phyloP scores from a whole-genome alignment of 2,329 filamentous ascomycete genomes.

The Hymenoscyphus infarciens region DNA sequence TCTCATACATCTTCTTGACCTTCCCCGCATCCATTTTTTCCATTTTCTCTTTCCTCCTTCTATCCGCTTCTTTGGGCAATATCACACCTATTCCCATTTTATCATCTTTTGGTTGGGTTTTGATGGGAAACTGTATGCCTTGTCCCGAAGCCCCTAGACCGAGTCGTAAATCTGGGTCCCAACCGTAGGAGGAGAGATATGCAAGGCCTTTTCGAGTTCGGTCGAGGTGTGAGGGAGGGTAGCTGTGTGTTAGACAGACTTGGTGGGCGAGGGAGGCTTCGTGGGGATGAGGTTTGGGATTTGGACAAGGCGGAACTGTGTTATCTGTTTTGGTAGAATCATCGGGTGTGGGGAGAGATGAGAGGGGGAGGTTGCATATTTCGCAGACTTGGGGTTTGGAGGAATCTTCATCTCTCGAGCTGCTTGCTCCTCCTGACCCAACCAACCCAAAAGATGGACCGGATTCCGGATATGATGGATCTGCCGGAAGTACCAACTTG shows the following conservation, averaged over 20 bases:
- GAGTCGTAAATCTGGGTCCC: constrained; percentile 67
- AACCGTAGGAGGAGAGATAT: constrained; percentile 64
- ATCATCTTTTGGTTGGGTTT: constrained; percentile 65
- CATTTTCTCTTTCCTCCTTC: constrained; percentile 41
- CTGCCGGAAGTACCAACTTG: constrained; percentile 53
- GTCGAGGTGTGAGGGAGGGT: constrained; percentile 69
- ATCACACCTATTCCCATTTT: constrained; percentile 67
- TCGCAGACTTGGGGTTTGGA: constrained; percentile 42
- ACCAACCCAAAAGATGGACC: neutral
- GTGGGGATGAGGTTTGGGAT: constrained; percentile 41
- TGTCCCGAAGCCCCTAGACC: constrained; percentile 68
- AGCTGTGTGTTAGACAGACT: constrained; percentile 63
- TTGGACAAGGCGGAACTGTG: neutral
- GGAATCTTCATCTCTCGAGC: neutral
- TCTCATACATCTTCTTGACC: constrained; percentile 56
- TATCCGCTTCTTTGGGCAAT: constrained; percentile 36
- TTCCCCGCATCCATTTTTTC: constrained; percentile 66
- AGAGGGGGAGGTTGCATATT: constrained; percentile 57
- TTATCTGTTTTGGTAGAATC: neutral
- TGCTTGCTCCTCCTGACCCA: neutral
- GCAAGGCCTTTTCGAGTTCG: constrained; percentile 66
- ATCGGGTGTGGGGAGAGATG: constrained; percentile 39
- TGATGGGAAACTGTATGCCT: constrained; percentile 74
- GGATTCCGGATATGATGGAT: neutral
- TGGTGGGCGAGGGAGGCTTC: constrained; percentile 67